A percentile compares a stretch with the other conserved stretches of the same genome.
These are phyloP conservation scores for Danielia oregonensis DNA, from an alignment of 805 yeast genomes.

Conservation along the genomic window DNA sequence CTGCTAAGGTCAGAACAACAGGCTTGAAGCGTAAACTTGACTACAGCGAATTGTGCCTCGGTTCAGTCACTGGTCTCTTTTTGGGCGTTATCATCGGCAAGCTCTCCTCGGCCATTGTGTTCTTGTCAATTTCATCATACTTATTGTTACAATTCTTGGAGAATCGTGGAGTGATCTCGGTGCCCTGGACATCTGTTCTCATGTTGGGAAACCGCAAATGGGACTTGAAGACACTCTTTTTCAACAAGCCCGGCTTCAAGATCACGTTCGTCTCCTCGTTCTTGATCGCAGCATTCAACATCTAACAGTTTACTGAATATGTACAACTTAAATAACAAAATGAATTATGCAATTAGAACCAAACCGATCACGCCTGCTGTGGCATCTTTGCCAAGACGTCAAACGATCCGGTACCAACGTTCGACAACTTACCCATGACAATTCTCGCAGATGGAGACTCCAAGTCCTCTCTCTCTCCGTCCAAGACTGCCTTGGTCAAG, in stretches of 20 bases:
- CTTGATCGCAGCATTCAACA: conserved; percentile 56
- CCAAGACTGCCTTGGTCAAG: conserved; percentile 92
- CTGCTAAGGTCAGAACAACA: conserved; percentile 12
- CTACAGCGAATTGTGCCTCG: conserved; percentile 60
- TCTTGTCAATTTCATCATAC: conserved; percentile 42
- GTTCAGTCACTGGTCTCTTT: conserved; percentile 58
- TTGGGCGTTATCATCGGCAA: conserved; percentile 61
- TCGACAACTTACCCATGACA: conserved; percentile 85
- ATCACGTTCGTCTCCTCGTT: conserved; percentile 51
- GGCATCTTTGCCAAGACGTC: conserved; percentile 64
- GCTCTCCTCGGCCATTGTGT: conserved; percentile 50
- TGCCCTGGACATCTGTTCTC: conserved; percentile 41
- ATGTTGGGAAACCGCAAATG: conserved; percentile 31
- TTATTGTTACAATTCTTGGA: conserved; percentile 51
- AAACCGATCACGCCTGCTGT: conserved; percentile 1
- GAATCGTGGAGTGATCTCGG: conserved; percentile 47
- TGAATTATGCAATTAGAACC: background rate
- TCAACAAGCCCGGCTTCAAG: conserved; percentile 62
- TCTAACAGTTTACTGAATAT: conserved; percentile 11
- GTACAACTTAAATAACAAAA: background rate
- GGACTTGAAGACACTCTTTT: conserved; percentile 48
- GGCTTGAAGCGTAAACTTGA: conserved; percentile 45
- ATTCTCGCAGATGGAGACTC: conserved; percentile 91
- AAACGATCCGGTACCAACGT: conserved; percentile 95
- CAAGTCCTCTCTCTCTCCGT: conserved; percentile 82